phyloP scores from a whole-genome alignment of 192 early-diverging fungal genomes.

The Mortierella antarctica region DNA sequence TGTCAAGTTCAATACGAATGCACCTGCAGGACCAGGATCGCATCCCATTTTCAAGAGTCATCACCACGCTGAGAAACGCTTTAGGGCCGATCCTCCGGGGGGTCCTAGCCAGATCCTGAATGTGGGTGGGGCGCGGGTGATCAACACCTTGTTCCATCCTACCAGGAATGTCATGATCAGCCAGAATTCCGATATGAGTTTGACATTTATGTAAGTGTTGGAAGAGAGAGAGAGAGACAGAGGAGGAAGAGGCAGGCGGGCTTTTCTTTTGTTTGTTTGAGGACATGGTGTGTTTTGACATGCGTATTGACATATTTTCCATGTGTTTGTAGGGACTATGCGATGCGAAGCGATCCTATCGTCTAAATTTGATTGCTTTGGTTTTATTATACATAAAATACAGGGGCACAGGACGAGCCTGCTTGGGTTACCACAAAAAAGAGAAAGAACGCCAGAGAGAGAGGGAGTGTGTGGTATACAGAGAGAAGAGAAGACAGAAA shows the following conservation, averaged over 20 bases:
- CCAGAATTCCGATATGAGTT: slow-evolving; percentile 1
- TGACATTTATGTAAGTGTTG: slow-evolving; percentile 32
- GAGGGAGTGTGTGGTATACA: neutral
- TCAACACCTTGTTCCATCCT: slow-evolving; percentile 32
- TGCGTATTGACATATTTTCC: neutral
- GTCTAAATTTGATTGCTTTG: neutral
- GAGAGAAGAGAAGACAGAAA: neutral
- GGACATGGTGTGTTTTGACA: neutral
- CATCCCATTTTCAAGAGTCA: slow-evolving; percentile 8
- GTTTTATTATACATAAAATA: neutral
- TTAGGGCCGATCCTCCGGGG: neutral
- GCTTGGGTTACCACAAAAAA: neutral
- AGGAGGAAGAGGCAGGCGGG: neutral
- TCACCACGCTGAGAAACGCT: neutral
- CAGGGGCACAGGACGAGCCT: neutral
- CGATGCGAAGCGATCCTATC: slow-evolving; percentile 11
- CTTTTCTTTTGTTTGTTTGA: slow-evolving; percentile 10
- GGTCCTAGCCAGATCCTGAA: slow-evolving; percentile 29
- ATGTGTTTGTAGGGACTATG: slow-evolving; percentile 6
- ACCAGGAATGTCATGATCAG: slow-evolving; percentile 24
- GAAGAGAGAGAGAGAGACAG: neutral
- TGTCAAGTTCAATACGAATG: slow-evolving; percentile 1
- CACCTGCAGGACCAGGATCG: neutral
- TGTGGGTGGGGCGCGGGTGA: slow-evolving; percentile 6
- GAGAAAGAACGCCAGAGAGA: slow-evolving; percentile 7